These are phyloP conservation scores for Pouteria campechiana DNA, from an alignment of 179 eudicot genomes.

Conservation along the genomic window DNA sequence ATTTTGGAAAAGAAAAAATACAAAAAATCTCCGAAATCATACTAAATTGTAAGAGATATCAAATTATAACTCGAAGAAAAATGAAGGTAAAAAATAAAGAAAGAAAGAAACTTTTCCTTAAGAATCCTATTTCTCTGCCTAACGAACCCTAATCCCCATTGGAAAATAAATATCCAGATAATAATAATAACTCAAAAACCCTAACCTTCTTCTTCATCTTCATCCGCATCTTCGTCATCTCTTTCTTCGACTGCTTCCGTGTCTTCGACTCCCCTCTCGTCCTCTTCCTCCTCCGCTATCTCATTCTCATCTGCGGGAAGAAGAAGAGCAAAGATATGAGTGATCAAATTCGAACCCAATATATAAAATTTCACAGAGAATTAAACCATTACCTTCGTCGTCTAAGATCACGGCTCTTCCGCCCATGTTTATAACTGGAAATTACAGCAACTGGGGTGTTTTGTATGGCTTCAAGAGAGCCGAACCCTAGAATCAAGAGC, in stretches of 20 bases:
- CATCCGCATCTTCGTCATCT: conserved; percentile 31
- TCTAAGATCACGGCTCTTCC: conserved; percentile 49
- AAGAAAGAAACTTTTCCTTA: background rate
- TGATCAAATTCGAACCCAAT: no score
- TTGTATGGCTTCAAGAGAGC: no score
- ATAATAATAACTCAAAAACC: background rate
- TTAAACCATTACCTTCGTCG: conserved; percentile 44
- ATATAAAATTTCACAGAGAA: background rate
- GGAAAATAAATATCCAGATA: background rate
- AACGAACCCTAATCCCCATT: background rate
- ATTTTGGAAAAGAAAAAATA: no score
- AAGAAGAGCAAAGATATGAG: background rate
- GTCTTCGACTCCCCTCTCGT: conserved; percentile 32
- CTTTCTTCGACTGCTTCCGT: conserved; percentile 43
- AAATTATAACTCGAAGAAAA: background rate
- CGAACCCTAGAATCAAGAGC: conserved; percentile 11
- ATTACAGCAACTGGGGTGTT: background rate
- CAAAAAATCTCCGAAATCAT: no score
- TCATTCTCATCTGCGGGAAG: conserved; percentile 46
- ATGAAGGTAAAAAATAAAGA: background rate
- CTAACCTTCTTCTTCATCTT: conserved; percentile 67
- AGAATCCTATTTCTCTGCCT: background rate
- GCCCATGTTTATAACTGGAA: conserved; percentile 20
- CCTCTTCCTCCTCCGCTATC: conserved; percentile 49
- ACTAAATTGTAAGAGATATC: background rate